Evolutionary conservation across 1,284 basidiomycete species (phyloP), one percentile per base, ranked within the genome.

Genomic region (Ganoderma sinense): DNA sequence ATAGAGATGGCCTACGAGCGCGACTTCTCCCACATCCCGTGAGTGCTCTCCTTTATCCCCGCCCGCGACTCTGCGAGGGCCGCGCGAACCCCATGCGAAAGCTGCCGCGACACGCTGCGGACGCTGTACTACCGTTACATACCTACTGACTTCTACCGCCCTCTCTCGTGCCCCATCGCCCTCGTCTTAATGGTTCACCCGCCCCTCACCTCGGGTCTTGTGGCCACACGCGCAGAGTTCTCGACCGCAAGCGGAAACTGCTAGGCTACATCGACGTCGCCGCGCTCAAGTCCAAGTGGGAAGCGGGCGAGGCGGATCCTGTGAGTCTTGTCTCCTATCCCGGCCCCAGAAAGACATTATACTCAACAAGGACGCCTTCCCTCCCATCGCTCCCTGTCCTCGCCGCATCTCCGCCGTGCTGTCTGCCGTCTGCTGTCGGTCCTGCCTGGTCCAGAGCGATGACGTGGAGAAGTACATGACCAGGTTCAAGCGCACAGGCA

Each of bases 11-110:
- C 95, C 0, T 97, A 96, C 76, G 95, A 97, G 74, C 89, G 94
- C 56, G 95, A 97, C 78, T 97, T 96, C 81, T 95, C 95, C 33
- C 91, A 96, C 76, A 92, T 97, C 68, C 95, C 95, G 95, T 97
- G 75, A 77, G 85, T 81, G 18, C 40, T 3, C 48, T 31, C 33
- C 26, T 36, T 62, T 23, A 31, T 60, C 59, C 58, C 41, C 39
- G 36, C 26, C 51, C 53, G n/a, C 56, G 51, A 18, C 41, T 13
- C 39, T 65, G 40, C 41, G 64, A 61, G 14, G 59, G 59, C 59
- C 36, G 64, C 70, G 53, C 59, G 45, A 36, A 26, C 56, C 55
- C 62, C 13, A 45, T 31, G 10, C 11, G 6, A 62, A 62, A 45
- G 53, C 41, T 31, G 8, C 18, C 62, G 51, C 51, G 62, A n/a